Conservation (phyloP, 495 filamentous ascomycete species). For the Cryomyces minteri region DNA sequence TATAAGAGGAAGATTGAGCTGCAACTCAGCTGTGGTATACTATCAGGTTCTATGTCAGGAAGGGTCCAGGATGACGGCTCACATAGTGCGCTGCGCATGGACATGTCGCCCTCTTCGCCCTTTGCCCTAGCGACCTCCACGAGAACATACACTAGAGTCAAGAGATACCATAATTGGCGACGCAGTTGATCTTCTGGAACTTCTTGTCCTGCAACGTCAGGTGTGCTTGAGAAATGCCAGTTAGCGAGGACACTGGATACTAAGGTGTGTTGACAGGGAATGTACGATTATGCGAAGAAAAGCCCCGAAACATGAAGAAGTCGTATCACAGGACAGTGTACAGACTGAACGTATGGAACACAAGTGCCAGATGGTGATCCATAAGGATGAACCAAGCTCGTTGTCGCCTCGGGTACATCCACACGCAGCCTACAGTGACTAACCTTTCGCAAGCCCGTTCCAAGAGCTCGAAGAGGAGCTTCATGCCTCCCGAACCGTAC, state of each 20-base stretch:
- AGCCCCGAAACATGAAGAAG: background rate
- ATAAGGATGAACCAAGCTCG: background rate
- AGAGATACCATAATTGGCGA: conserved; percentile 19
- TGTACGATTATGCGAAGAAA: too few species aligned
- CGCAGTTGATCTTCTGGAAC: conserved; percentile 6
- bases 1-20: conserved; percentile 52
- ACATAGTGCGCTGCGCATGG: background rate
- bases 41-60: background rate
- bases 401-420: too few species aligned
- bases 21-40: conserved; percentile 18
- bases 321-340: conserved; percentile 4
- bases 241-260: too few species aligned
- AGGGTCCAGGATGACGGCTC: background rate
- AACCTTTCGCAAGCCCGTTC: background rate
- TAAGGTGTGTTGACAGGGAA: too few species aligned
- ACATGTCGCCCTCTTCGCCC: conserved; percentile 9
- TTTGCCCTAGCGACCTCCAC: conserved; percentile 19
- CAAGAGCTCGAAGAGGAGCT: conserved; percentile 8
- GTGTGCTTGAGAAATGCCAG: background rate
- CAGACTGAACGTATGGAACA: background rate
- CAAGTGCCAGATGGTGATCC: background rate
- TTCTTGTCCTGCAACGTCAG: conserved; percentile 1
- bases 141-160: conserved; percentile 20
- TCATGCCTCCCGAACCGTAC: conserved; percentile 12
- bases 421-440: too few species aligned